A percentile compares a stretch with the other conserved stretches of the same genome.
phyloP scores from a whole-genome alignment of 169 alveolate genomes.

The Sarcocystis neurona region DNA sequence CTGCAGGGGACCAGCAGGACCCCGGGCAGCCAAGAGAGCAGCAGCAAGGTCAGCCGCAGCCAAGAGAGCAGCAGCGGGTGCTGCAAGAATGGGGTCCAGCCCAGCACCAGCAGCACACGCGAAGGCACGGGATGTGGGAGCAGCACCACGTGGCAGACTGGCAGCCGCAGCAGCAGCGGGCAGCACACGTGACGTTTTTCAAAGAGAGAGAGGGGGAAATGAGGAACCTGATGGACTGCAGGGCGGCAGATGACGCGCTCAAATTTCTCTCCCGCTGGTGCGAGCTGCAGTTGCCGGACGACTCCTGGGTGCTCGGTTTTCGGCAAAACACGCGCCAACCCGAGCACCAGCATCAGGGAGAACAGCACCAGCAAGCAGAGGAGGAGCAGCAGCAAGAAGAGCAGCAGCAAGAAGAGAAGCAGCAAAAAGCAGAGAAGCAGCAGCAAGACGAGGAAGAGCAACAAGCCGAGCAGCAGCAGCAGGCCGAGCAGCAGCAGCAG shows the following conservation, averaged over 20 bases:
- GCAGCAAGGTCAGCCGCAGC: too few relatives aligned
- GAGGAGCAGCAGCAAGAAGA: background rate
- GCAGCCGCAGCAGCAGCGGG: constrained; percentile 10
- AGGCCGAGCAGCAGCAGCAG: background rate
- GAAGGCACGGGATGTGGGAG: background rate
- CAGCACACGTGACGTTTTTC: background rate
- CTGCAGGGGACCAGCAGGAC: too few relatives aligned
- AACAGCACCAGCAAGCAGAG: background rate
- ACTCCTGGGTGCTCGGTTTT: background rate
- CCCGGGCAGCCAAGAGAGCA: too few relatives aligned
- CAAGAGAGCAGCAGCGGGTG: too few relatives aligned
- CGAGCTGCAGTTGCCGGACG: constrained; percentile 39
- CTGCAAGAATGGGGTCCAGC: too few relatives aligned
- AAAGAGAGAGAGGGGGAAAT: background rate
- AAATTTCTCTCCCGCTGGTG: constrained; percentile 23
- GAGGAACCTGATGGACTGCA: constrained; percentile 5
- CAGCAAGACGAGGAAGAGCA: background rate
- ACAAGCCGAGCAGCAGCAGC: background rate
- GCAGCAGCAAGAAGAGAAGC: background rate
- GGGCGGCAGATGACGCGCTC: constrained; percentile 44
- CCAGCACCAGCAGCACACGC: too few relatives aligned
- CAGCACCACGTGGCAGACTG: background rate
- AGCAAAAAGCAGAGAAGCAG: background rate
- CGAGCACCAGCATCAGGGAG: too few relatives aligned
- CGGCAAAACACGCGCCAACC: too few relatives aligned